A percentile compares a stretch with the other conserved stretches of the same genome.
These are phyloP conservation scores for Phaeoacremonium minimum DNA, from an alignment of 2,329 filamentous ascomycete genomes.

Conservation along the genomic window DNA sequence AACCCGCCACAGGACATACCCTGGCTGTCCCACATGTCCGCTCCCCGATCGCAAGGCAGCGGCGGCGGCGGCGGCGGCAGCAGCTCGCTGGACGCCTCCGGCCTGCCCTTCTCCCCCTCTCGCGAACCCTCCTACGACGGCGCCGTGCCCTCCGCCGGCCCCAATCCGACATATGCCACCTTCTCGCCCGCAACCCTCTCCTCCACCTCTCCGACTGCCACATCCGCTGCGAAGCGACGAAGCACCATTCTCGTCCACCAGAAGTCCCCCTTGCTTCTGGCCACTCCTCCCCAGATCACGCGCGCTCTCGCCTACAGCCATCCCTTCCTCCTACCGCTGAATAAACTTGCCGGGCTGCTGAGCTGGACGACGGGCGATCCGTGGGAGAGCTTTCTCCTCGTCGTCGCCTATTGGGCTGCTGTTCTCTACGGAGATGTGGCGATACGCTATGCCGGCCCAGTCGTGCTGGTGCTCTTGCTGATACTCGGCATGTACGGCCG, in stretches of 20 bases:
- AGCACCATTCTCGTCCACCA: conserved; percentile 95
- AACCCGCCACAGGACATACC: conserved; percentile 10
- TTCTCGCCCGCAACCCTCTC: conserved; percentile 84
- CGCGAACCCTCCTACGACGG: conserved; percentile 22
- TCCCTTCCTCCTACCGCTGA: conserved; percentile 85
- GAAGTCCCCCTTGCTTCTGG: conserved; percentile 87
- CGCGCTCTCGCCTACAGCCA: conserved; percentile 93
- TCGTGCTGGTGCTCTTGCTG: conserved; percentile 73
- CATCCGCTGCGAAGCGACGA: conserved; percentile 66
- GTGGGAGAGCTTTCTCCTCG: conserved; percentile 93
- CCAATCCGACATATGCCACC: conserved; percentile 73
- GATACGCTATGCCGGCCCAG: conserved; percentile 76
- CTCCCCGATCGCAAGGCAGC: conserved; percentile 8
- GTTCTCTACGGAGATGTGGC: conserved; percentile 83
- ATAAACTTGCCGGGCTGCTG: conserved; percentile 76
- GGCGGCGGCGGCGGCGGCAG: too few species aligned
- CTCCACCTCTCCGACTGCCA: conserved; percentile 55
- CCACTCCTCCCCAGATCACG: conserved; percentile 92
- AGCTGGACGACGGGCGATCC: conserved; percentile 93
- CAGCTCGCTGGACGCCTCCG: conserved; percentile 20
- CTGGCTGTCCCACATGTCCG: conserved; percentile 13
- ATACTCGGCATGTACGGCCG: conserved; percentile 91
- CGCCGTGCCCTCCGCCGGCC: conserved; percentile 27
- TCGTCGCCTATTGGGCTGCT: conserved; percentile 80
- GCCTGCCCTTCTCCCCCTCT: conserved; percentile 15